Evolutionary conservation across 352 stramenopile genomes (phyloP).

Genomic region (Phytophthora parvispora): DNA sequence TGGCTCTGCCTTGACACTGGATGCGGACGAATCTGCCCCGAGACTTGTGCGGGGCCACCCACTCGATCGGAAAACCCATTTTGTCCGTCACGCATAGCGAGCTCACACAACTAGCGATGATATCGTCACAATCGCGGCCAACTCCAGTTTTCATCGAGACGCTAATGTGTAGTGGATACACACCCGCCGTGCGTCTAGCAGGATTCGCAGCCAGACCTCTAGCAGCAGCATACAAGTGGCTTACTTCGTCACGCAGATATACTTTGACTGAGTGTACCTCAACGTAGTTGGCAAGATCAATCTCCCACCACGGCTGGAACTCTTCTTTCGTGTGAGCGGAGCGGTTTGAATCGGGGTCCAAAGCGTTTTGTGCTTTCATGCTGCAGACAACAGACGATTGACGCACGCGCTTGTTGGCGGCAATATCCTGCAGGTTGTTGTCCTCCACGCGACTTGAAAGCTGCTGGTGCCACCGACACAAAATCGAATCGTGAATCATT

Average conservation of each 20-base stretch:
- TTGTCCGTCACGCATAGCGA: constrained; percentile 44
- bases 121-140: constrained; percentile 65
- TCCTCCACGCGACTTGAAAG: constrained; percentile 6
- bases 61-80: constrained; percentile 44
- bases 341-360: constrained; percentile 36
- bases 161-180: constrained; percentile 63
- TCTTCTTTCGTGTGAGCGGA: constrained; percentile 58
- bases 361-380: constrained; percentile 50
- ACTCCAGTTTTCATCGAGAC: constrained; percentile 78
- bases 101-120: constrained; percentile 62
- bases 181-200: constrained; percentile 18
- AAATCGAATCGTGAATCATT: constrained; percentile 54
- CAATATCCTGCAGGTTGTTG: constrained; percentile 44
- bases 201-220: constrained; percentile 11
- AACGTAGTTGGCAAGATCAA: constrained; percentile 61
- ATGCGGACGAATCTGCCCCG: constrained; percentile 71
- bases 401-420: constrained; percentile 45
- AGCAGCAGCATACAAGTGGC: constrained; percentile 36
- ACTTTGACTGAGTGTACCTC: constrained; percentile 63
- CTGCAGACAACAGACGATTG: constrained; percentile 57
- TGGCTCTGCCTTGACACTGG: constrained; percentile 50
- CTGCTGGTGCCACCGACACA: constrained; percentile 41
- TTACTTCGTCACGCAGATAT: constrained; percentile 48
- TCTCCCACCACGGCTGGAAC: constrained; percentile 67
- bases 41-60: constrained; percentile 58